phyloP scores from a whole-genome alignment of 768 basidiomycete genomes.

The Boletellus ananas region DNA sequence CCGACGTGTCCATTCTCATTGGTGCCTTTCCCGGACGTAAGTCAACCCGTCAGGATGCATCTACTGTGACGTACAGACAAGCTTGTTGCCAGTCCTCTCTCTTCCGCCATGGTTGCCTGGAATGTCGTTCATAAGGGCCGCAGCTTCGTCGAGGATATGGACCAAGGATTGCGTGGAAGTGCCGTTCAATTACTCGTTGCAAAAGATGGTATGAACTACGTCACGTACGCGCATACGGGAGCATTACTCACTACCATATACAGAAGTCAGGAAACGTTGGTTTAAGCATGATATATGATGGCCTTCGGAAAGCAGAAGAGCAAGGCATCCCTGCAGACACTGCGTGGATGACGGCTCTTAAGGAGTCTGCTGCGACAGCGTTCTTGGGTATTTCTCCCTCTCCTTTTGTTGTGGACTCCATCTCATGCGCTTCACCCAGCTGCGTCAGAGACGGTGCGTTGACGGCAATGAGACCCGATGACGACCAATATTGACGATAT shows the following conservation, averaged over 20 bases:
- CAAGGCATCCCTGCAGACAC: neutral
- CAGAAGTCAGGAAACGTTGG: conserved; percentile 3
- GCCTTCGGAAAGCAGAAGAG: conserved; percentile 3
- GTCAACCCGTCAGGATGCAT: neutral
- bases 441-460: conserved; percentile 14
- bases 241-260: neutral
- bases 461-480: neutral
- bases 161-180: conserved; percentile 8
- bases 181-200: conserved; percentile 7
- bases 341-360: conserved; percentile 4
- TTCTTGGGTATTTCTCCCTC: conserved; percentile 5
- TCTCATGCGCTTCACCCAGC: conserved; percentile 1
- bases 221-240: neutral
- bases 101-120: conserved; percentile 14
- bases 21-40: conserved; percentile 14
- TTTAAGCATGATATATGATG: conserved; percentile 6
- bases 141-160: neutral
- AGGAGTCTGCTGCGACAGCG: conserved; percentile 11
- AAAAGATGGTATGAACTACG: neutral
- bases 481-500: neutral
- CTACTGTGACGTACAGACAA: neutral
- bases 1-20: conserved; percentile 7
- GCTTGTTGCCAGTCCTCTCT: neutral
- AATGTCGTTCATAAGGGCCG: conserved; percentile 8
- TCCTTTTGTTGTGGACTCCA: neutral